phyloP scores from a whole-genome alignment of 805 yeast species.

The Lachancea sp. region DNA sequence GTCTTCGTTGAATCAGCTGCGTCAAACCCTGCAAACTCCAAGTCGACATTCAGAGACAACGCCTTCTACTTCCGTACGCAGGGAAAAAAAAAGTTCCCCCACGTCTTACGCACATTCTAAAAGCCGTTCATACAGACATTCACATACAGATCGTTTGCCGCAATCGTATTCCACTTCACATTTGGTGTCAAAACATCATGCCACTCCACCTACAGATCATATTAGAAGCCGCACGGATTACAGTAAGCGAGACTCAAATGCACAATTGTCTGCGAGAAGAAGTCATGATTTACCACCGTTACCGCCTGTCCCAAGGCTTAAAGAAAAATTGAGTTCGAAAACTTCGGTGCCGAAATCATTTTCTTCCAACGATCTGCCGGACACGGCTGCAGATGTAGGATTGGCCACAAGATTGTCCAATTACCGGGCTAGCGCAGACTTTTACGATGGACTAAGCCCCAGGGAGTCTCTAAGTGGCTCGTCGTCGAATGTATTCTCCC shows the following conservation, averaged over 20 bases:
- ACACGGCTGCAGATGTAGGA: not conserved
- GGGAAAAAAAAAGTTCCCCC: not conserved
- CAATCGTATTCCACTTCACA: slow-evolving; percentile 8
- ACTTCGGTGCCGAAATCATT: slow-evolving; percentile 21
- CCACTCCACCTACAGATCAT: not conserved
- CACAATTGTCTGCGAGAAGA: not conserved
- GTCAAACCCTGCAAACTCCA: not conserved
- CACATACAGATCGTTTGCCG: slow-evolving; percentile 1
- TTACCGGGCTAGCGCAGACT: slow-evolving; percentile 14
- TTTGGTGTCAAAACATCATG: not conserved
- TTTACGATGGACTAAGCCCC: slow-evolving; percentile 14
- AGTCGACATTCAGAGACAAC: not conserved
- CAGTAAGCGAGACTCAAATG: not conserved
- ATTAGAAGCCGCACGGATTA: not conserved
- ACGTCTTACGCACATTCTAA: not conserved
- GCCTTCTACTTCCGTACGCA: not conserved
- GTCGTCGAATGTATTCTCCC: slow-evolving; percentile 29
- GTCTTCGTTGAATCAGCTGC: not conserved
- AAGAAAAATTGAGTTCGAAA: slow-evolving; percentile 4
- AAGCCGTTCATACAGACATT: not conserved
- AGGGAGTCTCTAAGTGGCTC: slow-evolving; percentile 7
- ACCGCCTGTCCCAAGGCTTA: slow-evolving; percentile 28
- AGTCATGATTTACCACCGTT: slow-evolving; percentile 7
- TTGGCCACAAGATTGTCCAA: slow-evolving; percentile 11
- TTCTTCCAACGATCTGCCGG: slow-evolving; percentile 22